A percentile compares a stretch with the other conserved stretches of the same genome.
Conservation (phyloP, 2,329 filamentous ascomycete species). For the Stagonosporopsis tanaceti region DNA sequence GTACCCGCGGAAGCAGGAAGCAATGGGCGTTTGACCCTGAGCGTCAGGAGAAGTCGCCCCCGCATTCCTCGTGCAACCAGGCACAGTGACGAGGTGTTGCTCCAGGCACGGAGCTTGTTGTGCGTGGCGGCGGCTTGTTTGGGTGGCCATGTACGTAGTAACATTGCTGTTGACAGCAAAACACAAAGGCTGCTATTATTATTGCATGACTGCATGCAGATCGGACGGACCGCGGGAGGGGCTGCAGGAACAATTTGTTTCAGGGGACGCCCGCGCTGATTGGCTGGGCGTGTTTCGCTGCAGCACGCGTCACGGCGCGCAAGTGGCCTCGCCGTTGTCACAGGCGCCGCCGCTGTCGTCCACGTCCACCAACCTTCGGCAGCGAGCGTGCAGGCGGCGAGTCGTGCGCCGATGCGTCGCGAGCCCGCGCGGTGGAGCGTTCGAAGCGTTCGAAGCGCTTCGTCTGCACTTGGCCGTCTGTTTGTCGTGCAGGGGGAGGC, state of each 20-base stretch:
- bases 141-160: too few relatives aligned
- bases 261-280: slow-evolving; percentile 20
- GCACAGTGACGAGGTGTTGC: neutral
- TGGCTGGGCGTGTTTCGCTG: slow-evolving; percentile 19
- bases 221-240: slow-evolving; percentile 14
- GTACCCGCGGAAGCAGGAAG: slow-evolving; percentile 17
- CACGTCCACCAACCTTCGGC: slow-evolving; percentile 18
- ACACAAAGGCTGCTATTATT: too few relatives aligned
- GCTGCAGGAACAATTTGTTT: slow-evolving; percentile 14
- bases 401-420: slow-evolving; percentile 13
- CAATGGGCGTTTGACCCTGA: slow-evolving; percentile 27
- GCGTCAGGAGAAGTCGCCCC: slow-evolving; percentile 21
- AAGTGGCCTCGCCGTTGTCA: neutral
- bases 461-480: neutral
- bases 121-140: neutral
- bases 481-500: slow-evolving; percentile 15
- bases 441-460: too few relatives aligned
- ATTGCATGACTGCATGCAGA: slow-evolving; percentile 1
- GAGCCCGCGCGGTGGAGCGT: too few relatives aligned
- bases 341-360: slow-evolving; percentile 22
- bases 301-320: slow-evolving; percentile 14
- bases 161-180: too few relatives aligned
- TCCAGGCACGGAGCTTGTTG: neutral
- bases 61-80: slow-evolving; percentile 19
- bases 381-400: slow-evolving; percentile 16